Evolutionary conservation across 1,284 basidiomycete genomes (phyloP).

Genomic region (Bjerkandera adusta): DNA sequence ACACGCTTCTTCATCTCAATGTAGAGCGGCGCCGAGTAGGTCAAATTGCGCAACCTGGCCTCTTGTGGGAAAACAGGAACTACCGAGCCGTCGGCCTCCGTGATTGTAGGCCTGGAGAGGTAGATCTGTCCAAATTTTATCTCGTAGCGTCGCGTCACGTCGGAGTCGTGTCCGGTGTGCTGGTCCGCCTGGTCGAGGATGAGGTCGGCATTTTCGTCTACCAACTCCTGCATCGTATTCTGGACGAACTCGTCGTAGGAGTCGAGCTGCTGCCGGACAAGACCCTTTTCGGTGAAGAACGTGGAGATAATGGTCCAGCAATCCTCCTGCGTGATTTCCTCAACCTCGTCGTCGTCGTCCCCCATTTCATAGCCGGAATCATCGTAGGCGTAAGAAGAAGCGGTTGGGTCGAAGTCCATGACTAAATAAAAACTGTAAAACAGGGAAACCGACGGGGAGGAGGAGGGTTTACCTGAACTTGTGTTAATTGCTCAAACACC

Average conservation of each 20-base stretch:
- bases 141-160: constrained; percentile 88
- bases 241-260: constrained; percentile 99
- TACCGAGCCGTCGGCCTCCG: constrained; percentile 94
- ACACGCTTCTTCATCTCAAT: constrained; percentile 94
- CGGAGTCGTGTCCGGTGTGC: constrained; percentile 83
- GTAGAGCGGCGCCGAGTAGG: constrained; percentile 95
- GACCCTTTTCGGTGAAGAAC: constrained; percentile 97
- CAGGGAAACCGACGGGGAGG: too few species aligned
- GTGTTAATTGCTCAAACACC: too few species aligned
- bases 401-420: constrained; percentile 33
- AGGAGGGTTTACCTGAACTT: too few species aligned
- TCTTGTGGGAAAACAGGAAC: constrained; percentile 97
- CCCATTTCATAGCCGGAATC: constrained; percentile 56
- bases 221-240: constrained; percentile 99
- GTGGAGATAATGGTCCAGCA: constrained; percentile 95
- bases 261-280: constrained; percentile 97
- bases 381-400: constrained; percentile 55
- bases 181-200: constrained; percentile 97
- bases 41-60: constrained; percentile 90
- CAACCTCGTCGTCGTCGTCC: constrained; percentile 62
- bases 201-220: constrained; percentile 93
- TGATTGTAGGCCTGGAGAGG: constrained; percentile 91
- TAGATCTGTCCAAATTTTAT: constrained; percentile 99
- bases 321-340: constrained; percentile 89
- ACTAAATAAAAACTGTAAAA: constrained; percentile 8